A percentile compares a stretch with the other conserved stretches of the same genome.
Conservation (phyloP, 1,139 yeast genomes). For the Zygosaccharomyces pseudobailii region DNA sequence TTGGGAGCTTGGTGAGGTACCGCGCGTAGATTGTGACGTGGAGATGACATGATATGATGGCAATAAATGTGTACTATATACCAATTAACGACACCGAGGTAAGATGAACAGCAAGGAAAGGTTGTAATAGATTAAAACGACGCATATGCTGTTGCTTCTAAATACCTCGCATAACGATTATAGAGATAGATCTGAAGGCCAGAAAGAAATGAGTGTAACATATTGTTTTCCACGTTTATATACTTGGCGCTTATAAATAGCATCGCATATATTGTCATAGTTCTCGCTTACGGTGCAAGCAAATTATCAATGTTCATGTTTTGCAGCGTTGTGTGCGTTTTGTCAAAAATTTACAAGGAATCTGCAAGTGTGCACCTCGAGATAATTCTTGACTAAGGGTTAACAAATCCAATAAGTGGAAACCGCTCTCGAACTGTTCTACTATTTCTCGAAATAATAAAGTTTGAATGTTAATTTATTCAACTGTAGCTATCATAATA, state of each 20-base stretch:
- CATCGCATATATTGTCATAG: background rate
- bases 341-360: no score
- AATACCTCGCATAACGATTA: background rate
- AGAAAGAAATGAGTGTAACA: background rate
- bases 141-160: background rate
- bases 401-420: no score
- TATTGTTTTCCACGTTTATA: background rate
- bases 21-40: slow-evolving; percentile 2
- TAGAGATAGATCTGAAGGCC: background rate
- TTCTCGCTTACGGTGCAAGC: no score
- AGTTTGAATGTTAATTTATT: no score
- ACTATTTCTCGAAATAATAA: background rate
- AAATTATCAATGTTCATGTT: no score
- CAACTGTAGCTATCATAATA: no score
- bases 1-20: background rate
- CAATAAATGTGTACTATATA: background rate
- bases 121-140: background rate
- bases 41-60: background rate
- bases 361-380: no score
- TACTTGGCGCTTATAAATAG: background rate
- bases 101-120: background rate
- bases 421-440: background rate
- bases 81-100: background rate
- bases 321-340: no score
- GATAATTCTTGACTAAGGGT: no score